Base-by-base conservation (phyloP, 2,329 filamentous ascomycete species). In the Neopestalotiopsis sp. region DNA sequence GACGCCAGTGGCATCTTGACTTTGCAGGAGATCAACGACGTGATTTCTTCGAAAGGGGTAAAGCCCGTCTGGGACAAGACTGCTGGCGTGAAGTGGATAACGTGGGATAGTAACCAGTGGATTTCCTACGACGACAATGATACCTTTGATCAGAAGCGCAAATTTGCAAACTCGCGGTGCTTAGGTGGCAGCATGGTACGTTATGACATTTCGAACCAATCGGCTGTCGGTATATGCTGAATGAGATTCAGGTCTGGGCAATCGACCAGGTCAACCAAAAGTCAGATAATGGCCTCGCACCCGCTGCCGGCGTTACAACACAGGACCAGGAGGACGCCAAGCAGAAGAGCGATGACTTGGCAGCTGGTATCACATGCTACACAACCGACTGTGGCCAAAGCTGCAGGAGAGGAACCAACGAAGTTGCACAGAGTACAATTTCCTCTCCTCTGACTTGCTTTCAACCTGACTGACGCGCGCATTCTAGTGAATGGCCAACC, bases 401-500 rank as follows among this genome's bases (percentile, higher is more conserved):
- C 1, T 79, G 78, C 69, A 69, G 71, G 10, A 70, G 69, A 20
- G 78, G 78, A 13, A 72, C 73, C 17, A 73, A 74, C 59, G 52
- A 74, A 32, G 76, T 75, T 10, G 68, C 77, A 1, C 73, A 79
- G 57, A 74, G 60, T 63, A 63, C 20, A 10, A 38, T 28, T 1
- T 13, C 13, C 32, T 1, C 4, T 42, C n/a, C 60, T 13, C 60
- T 13, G 10, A 4, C 17, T 1, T 42, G n/a, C 6, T 6, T 10
- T 4, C 14, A n/a, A 28, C 20, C 28, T 45, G 12, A 49, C 45
- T 49, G 17, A 14, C 45, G 14, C 13, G 24, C 32, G 7, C 32
- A 2, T 4, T 4, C 6, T 10, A 62, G 57, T 76, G 69, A 77
- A 75, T 56, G 77, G 78, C 0, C 75, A 79, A 68, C 75, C 75